Percentiles rank a stretch among this genome's conserved stretches.
phyloP scores from a whole-genome alignment of 208 protist species.

The Herpetomonas tarakana region DNA sequence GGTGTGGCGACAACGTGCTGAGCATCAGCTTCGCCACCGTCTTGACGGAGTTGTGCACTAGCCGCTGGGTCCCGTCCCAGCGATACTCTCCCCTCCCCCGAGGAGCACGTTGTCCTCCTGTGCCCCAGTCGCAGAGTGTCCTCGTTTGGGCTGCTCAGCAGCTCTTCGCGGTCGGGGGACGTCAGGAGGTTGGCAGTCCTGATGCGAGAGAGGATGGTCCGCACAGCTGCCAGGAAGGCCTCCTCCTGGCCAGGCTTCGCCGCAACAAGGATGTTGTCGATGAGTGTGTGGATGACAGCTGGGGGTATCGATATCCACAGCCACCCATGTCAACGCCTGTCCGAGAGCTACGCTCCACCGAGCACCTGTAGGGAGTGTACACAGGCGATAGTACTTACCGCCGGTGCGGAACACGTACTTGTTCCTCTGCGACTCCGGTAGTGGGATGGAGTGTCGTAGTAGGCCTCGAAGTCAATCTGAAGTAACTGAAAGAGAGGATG shows the following conservation, averaged over 20 bases:
- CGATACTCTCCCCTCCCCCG: slow-evolving; percentile 12
- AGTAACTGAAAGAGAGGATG: too few relatives aligned
- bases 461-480: slow-evolving; percentile 26
- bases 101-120: slow-evolving; percentile 12
- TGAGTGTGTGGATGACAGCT: slow-evolving; percentile 15
- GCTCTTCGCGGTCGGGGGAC: slow-evolving; percentile 9
- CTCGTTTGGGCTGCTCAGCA: background rate
- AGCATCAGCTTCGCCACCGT: slow-evolving; percentile 18
- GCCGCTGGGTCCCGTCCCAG: slow-evolving; percentile 8
- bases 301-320: slow-evolving; percentile 14
- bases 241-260: slow-evolving; percentile 9
- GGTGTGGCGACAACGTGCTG: background rate
- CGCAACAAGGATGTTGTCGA: slow-evolving; percentile 22
- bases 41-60: slow-evolving; percentile 16
- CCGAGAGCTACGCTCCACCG: slow-evolving; percentile 15
- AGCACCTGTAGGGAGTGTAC: slow-evolving; percentile 15
- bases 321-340: slow-evolving; percentile 16
- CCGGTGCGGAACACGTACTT: slow-evolving; percentile 13
- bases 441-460: slow-evolving; percentile 23
- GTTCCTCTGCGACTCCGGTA: slow-evolving; percentile 7
- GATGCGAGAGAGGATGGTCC: slow-evolving; percentile 7
- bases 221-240: slow-evolving; percentile 9
- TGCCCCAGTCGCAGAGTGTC: slow-evolving; percentile 1
- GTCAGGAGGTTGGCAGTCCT: slow-evolving; percentile 8
- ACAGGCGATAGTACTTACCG: slow-evolving; percentile 11